A percentile compares a stretch with the other conserved stretches of the same genome.
Conservation (phyloP, 2,329 filamentous ascomycete species). For the Aspergillus sp. region DNA sequence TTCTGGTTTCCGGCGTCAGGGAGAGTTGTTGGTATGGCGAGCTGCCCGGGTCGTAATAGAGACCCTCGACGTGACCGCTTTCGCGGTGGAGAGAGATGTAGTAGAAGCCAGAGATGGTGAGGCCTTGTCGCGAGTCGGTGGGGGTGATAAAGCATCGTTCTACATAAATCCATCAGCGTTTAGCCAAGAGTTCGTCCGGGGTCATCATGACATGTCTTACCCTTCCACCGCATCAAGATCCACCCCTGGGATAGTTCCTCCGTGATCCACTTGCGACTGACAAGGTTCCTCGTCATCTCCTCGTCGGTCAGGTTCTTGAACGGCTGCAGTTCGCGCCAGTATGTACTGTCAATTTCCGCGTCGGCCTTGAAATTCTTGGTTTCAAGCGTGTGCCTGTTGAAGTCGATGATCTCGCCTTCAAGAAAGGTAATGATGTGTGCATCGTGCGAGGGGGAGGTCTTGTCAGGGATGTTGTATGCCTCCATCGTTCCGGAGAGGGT, state of each 20-base stretch:
- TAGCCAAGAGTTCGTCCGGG: slow-evolving; percentile 6
- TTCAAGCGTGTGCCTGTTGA: slow-evolving; percentile 49
- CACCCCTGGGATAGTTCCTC: slow-evolving; percentile 41
- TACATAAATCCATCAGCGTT: slow-evolving; percentile 16
- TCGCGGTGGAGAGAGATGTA: slow-evolving; percentile 48
- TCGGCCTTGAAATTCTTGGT: slow-evolving; percentile 48
- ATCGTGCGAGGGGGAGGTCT: slow-evolving; percentile 40
- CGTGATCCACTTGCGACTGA: slow-evolving; percentile 45
- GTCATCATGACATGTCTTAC: slow-evolving; percentile 23
- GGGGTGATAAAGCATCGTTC: slow-evolving; percentile 50
- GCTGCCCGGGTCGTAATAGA: slow-evolving; percentile 50
- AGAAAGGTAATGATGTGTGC: slow-evolving; percentile 62
- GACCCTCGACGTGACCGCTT: slow-evolving; percentile 45
- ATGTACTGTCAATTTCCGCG: slow-evolving; percentile 45
- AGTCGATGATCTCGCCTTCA: slow-evolving; percentile 68
- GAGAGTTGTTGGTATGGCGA: slow-evolving; percentile 49
- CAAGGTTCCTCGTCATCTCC: slow-evolving; percentile 42
- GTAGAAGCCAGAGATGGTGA: slow-evolving; percentile 52
- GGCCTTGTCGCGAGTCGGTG: slow-evolving; percentile 44
- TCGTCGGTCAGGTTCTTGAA: slow-evolving; percentile 46
- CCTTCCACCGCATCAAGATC: slow-evolving; percentile 54
- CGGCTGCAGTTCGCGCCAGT: slow-evolving; percentile 49
- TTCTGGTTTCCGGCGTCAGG: slow-evolving; percentile 38
- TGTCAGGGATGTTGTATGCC: slow-evolving; percentile 64
- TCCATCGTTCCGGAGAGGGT: slow-evolving; percentile 67